Evolutionary conservation across 305 asterid genomes (phyloP).

Genomic region (Vinca major): DNA sequence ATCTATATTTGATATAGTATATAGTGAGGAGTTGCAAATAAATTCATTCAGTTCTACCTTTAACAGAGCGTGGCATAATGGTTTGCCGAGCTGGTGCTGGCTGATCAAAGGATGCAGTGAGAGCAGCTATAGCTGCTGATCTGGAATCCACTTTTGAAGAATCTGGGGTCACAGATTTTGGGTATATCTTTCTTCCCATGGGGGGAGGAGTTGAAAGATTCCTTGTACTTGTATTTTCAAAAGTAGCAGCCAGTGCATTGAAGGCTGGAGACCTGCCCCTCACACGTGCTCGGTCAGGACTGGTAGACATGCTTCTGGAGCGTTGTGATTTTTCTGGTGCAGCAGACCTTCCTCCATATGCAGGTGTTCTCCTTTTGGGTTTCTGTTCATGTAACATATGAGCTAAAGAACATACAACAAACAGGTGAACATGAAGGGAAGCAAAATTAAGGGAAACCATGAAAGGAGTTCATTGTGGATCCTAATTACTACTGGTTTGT

Average conservation of each 20-base stretch:
- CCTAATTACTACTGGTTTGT: background rate
- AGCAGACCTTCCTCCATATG: constrained; percentile 55
- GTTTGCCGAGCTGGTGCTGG: constrained; percentile 40
- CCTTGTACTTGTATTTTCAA: constrained; percentile 67
- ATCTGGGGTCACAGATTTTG: constrained; percentile 58
- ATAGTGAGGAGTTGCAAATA: background rate
- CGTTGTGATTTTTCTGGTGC: constrained; percentile 81
- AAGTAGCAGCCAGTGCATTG: constrained; percentile 85
- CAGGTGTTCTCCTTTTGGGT: constrained; percentile 71
- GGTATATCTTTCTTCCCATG: constrained; percentile 58
- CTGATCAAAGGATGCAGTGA: constrained; percentile 52
- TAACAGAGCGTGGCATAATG: constrained; percentile 58
- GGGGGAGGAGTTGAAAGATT: constrained; percentile 98
- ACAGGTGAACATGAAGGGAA: background rate
- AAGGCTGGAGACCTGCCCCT: constrained; percentile 98
- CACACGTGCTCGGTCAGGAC: constrained; percentile 76
- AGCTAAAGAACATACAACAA: constrained; percentile 8
- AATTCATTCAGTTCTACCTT: constrained; percentile 34
- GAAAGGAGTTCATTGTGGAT: background rate
- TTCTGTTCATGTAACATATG: constrained; percentile 37
- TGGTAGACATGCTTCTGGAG: constrained; percentile 84
- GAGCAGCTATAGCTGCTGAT: constrained; percentile 72
- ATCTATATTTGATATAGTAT: background rate
- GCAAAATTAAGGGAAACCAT: background rate
- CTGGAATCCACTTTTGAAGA: constrained; percentile 41